Evolutionary conservation across 2,329 filamentous ascomycete genomes (phyloP), one percentile per base, ranked within the genome.

Genomic region (Clarireedia sp.): DNA sequence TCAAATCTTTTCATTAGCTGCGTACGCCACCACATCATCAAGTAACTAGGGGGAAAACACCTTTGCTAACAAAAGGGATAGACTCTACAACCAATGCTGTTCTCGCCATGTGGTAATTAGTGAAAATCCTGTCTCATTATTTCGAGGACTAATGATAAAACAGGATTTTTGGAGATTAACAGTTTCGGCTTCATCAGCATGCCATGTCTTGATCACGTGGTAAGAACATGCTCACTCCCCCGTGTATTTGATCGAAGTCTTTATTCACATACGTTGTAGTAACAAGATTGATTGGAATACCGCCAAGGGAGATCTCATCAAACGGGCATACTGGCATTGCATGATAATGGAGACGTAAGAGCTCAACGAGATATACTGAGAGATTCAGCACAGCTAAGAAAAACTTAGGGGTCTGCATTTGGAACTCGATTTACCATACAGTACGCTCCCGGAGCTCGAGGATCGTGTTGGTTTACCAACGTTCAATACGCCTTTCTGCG

Each of bases 101-200:
- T 78, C 73, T 38, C 72, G 74, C 57, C 75, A 78, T 57, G 66
- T 76, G 62, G 78, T 80, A 68, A 72, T 26, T 56, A 38, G 8
- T 43, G 8, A 23, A 21, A 12, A 9, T 8, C 10, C n/a, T n/a
- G 33, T 10, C 37, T 3, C 3, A 16, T 36, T 23, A 17, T 41
- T n/a, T 29, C 24, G 52, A 8, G 29, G 17, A 55, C 60, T 64
- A 12, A 66, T 53, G 19, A 14, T 2, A 16, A 19, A 37, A 38
- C 56, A 83, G 77, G 81, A 83, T 58, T 82, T 81, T 59, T 84
- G 81, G 81, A 75, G 79, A 52, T 77, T 79, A 68, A 75, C 74
- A 5, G 75, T 75, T 3, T 73, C 73, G 17, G 80, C 82, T 3
- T 83, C 80, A 1, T 69, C 78, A 61, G 76, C 80, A 16, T 82